Evolutionary conservation across 257 asterid genomes (phyloP).

Genomic region (Solanum rostratum): DNA sequence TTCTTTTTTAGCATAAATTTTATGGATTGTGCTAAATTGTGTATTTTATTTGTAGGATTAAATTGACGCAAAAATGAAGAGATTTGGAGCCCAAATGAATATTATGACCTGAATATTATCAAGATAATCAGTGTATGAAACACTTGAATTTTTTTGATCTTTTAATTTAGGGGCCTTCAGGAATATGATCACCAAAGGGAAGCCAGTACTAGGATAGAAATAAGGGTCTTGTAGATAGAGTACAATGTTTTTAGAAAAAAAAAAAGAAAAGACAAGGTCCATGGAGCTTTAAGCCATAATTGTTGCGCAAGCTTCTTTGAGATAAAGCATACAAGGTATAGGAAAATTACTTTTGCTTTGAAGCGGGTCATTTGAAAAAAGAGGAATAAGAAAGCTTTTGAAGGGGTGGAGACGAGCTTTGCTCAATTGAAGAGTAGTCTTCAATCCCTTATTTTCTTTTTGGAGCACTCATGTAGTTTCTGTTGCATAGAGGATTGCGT

Average conservation of each 20-base stretch:
- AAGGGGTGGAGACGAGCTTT: too few species aligned
- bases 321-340: not conserved
- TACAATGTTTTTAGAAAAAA: not conserved
- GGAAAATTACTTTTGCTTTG: not conserved
- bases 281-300: not conserved
- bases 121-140: not conserved
- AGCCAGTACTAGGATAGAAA: not conserved
- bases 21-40: too few species aligned
- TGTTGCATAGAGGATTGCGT: too few species aligned
- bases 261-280: not conserved
- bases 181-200: not conserved
- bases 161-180: not conserved
- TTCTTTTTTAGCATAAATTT: too few species aligned
- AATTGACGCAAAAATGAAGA: too few species aligned
- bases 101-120: not conserved
- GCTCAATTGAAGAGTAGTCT: too few species aligned
- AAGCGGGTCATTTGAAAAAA: too few species aligned
- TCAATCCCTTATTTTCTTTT: too few species aligned
- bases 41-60: too few species aligned
- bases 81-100: too few species aligned
- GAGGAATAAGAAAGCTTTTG: too few species aligned
- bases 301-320: not conserved
- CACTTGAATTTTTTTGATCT: not conserved
- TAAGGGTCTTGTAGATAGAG: not conserved
- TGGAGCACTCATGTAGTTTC: too few species aligned